A percentile compares a stretch with the other conserved stretches of the same genome.
These are phyloP conservation scores for Parasarocladium wereldwijsianum DNA, from an alignment of 2,329 filamentous ascomycete species.

Conservation along the genomic window DNA sequence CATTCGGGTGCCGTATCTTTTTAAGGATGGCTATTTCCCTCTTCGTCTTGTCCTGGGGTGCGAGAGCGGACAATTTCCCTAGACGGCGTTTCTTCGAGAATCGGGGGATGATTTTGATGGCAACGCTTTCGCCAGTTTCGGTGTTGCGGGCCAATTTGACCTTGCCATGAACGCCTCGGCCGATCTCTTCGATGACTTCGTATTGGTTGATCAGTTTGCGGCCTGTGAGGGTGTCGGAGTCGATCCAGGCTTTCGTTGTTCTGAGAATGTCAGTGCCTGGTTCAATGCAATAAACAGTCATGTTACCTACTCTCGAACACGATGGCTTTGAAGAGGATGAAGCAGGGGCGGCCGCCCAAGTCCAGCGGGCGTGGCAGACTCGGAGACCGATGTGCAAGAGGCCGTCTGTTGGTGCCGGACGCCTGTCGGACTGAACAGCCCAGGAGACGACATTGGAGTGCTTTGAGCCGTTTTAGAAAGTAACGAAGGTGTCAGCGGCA, in stretches of 20 bases:
- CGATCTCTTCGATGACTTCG: conserved; percentile 91
- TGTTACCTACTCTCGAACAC: conserved; percentile 57
- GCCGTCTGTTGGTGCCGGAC: conserved; percentile 23
- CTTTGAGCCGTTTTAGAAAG: conserved; percentile 34
- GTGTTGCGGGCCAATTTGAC: conserved; percentile 86
- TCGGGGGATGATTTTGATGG: conserved; percentile 96
- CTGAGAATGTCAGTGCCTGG: conserved; percentile 21
- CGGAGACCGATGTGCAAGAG: conserved; percentile 30
- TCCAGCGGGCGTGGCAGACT: conserved; percentile 36
- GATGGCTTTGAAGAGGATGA: conserved; percentile 57
- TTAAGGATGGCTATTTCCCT: conserved; percentile 96
- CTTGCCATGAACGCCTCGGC: conserved; percentile 91
- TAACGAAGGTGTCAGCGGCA: conserved; percentile 22
- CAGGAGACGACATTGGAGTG: conserved; percentile 46
- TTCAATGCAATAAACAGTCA: conserved; percentile 1
- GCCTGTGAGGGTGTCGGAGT: conserved; percentile 76
- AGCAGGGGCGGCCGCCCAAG: conserved; percentile 43
- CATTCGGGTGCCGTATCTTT: conserved; percentile 94
- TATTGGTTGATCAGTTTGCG: conserved; percentile 97
- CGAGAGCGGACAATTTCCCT: conserved; percentile 59
- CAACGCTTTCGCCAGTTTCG: conserved; percentile 62
- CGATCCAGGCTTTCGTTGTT: conserved; percentile 82
- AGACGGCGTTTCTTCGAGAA: conserved; percentile 87
- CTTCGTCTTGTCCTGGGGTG: conserved; percentile 68
- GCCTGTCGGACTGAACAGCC: conserved; percentile 41